A percentile compares a stretch with the other conserved stretches of the same genome.
phyloP scores from a whole-genome alignment of 2,329 filamentous ascomycete species.

The Calonectria multiphialidica region DNA sequence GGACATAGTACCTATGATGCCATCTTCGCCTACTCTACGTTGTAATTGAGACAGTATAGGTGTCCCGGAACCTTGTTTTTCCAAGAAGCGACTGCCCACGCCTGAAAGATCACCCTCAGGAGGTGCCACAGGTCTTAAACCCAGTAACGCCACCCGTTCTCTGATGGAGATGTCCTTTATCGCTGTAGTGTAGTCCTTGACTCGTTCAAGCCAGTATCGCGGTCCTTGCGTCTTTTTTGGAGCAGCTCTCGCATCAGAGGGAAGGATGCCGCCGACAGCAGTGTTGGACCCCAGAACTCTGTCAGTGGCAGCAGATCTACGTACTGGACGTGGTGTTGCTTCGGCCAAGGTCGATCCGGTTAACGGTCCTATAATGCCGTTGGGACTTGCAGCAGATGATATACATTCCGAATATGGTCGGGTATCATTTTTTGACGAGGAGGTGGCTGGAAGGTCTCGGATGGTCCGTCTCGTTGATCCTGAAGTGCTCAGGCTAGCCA shows the following conservation, averaged over 20 bases:
- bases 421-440: not conserved
- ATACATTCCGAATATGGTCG: too few species aligned
- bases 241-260: too few species aligned
- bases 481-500: not conserved
- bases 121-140: not conserved
- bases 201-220: not conserved
- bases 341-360: not conserved
- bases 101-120: constrained; percentile 18
- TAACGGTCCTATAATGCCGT: not conserved
- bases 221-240: not conserved
- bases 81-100: constrained; percentile 23
- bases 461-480: not conserved
- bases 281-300: not conserved
- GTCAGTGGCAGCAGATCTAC: not conserved
- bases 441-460: not conserved
- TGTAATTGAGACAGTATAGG: not conserved
- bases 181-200: constrained; percentile 1
- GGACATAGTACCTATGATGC: not conserved
- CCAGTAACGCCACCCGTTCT: constrained; percentile 4
- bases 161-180: not conserved
- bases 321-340: not conserved
- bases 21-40: not conserved
- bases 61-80: constrained; percentile 1
- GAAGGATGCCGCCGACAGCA: not conserved
- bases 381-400: not conserved